Conservation (phyloP, 495 filamentous ascomycete genomes). For the Lepidopterella palustris region DNA sequence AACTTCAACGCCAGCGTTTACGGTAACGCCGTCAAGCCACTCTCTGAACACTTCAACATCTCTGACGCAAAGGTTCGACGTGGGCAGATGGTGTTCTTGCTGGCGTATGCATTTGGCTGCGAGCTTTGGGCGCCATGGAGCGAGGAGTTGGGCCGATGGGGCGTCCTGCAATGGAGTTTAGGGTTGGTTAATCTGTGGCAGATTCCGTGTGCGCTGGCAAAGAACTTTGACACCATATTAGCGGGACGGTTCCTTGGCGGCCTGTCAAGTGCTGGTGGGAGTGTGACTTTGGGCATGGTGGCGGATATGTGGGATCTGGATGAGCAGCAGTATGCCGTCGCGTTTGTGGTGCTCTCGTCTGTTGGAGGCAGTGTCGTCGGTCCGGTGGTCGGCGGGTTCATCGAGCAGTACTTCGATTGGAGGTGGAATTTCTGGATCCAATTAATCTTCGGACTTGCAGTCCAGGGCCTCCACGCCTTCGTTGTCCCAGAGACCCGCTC, state of each 20-base stretch:
- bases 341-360: constrained; percentile 66
- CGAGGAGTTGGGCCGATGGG: constrained; percentile 65
- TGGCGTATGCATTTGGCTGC: constrained; percentile 59
- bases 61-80: too few relatives aligned
- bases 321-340: constrained; percentile 53
- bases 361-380: constrained; percentile 68
- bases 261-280: constrained; percentile 65
- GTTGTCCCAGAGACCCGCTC: constrained; percentile 51
- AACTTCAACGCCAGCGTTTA: constrained; percentile 77
- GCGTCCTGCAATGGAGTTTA: constrained; percentile 60
- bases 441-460: constrained; percentile 49
- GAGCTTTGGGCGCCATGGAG: constrained; percentile 64
- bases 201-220: constrained; percentile 60
- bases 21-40: constrained; percentile 52
- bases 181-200: constrained; percentile 68
- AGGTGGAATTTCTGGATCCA: constrained; percentile 48
- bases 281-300: constrained; percentile 73
- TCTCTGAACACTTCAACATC: constrained; percentile 59
- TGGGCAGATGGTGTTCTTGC: constrained; percentile 52
- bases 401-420: constrained; percentile 59
- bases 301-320: constrained; percentile 70
- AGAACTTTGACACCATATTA: constrained; percentile 58
- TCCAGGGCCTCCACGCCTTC: constrained; percentile 46
- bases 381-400: constrained; percentile 69
- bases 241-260: constrained; percentile 62